Evolutionary conservation across 768 basidiomycete genomes (phyloP), one percentile per base, ranked within the genome.

Genomic region (Auricularia auricula-judae): DNA sequence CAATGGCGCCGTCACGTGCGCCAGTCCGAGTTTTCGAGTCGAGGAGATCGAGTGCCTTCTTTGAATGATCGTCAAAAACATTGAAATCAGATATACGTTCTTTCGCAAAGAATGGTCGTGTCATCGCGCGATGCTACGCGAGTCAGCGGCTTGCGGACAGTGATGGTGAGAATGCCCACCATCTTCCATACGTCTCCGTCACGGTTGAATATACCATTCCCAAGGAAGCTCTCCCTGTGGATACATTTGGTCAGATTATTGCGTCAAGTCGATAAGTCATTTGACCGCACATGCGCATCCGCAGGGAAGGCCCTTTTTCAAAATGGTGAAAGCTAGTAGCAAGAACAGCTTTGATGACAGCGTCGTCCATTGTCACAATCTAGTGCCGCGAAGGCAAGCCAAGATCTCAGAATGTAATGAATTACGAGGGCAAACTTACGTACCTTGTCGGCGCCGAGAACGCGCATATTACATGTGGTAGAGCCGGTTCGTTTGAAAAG

Each of bases 301-400:
- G 39, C 39, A 42, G 2, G 39, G 39, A 42, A 8, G 39, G 8
- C 12, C 88, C 87, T 70, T 87, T 79, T 84, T 85, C 87, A 70
- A 90, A 90, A 56, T 81, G 75, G 42, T 77, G 75, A 68, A 89
- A 88, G 0, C 86, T 85, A 4, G 87, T 87, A 0, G 86, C 77
- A 3, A 87, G 74, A 33, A 87, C 77, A 68, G 82, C 85, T 70
- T 87, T 87, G 64, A 79, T 73, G 67, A 88, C 86, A 63, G 85
- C 82, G 72, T 85, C 82, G 72, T 89, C 87, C 85, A 88, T 88
- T 34, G 86, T 82, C 43, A 87, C 84, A 35, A 89, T 85, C 87
- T 88, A 63, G 35, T 62, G 59, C 42, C 39, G 14, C 64, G 5
- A 33, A 61, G 59, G 11, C 21, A 23, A 14, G 33, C 39, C 60